These are phyloP conservation scores for Ustulina deusta DNA, from an alignment of 2,329 filamentous ascomycete species.

Conservation along the genomic window DNA sequence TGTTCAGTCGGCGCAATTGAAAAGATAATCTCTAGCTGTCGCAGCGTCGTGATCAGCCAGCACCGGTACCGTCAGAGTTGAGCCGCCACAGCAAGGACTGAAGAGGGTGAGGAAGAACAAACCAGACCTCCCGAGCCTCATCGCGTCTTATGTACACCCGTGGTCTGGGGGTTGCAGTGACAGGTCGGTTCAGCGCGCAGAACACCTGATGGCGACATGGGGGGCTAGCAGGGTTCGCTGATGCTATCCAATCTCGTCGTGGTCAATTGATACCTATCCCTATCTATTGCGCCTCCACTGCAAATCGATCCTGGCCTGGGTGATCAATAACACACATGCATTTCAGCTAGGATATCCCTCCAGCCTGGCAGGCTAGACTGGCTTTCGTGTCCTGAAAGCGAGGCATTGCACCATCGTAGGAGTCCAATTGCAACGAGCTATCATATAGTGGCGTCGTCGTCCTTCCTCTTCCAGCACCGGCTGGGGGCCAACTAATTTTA, in stretches of 20 bases:
- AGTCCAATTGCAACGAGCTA: constrained; percentile 29
- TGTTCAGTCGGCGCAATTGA: constrained; percentile 8
- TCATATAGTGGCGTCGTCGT: constrained; percentile 19
- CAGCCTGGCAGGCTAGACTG: not conserved
- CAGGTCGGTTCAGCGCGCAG: constrained; percentile 15
- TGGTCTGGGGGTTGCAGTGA: constrained; percentile 3
- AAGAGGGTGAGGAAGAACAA: constrained; percentile 5
- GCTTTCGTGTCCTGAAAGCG: constrained; percentile 13
- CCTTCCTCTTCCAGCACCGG: constrained; percentile 37
- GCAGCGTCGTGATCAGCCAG: constrained; percentile 1
- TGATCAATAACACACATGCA: constrained; percentile 11
- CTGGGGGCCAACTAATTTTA: constrained; percentile 12
- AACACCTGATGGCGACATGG: constrained; percentile 31
- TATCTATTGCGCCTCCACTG: not conserved
- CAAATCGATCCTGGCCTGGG: constrained; percentile 8
- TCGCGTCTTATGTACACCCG: constrained; percentile 28
- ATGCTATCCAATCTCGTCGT: constrained; percentile 13
- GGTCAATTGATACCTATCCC: not conserved
- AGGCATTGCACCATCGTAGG: constrained; percentile 36
- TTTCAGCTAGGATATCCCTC: constrained; percentile 17
- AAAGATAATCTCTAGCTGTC: constrained; percentile 9
- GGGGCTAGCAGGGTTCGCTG: constrained; percentile 28
- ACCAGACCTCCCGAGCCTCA: constrained; percentile 15
- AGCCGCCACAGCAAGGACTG: constrained; percentile 22
- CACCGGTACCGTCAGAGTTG: constrained; percentile 2